Evolutionary conservation across 2,329 filamentous ascomycete species (phyloP).

Genomic region (Pestalotiopsis sp.): DNA sequence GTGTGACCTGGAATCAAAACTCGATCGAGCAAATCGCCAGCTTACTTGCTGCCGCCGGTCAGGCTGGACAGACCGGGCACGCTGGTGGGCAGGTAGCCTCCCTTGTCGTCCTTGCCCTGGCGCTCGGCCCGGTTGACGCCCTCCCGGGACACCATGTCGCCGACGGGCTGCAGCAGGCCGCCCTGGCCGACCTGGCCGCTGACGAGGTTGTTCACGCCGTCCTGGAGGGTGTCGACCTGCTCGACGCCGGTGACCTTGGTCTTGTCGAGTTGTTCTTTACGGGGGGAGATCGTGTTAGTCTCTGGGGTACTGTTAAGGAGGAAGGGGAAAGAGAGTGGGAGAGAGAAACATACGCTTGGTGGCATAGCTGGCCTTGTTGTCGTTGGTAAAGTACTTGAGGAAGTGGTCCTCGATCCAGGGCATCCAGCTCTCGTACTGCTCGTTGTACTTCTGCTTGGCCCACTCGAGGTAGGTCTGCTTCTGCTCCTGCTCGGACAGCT

Average conservation of each 20-base stretch:
- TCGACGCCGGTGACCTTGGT: slow-evolving; percentile 70
- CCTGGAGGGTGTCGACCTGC: slow-evolving; percentile 70
- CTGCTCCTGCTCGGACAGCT: slow-evolving; percentile 15
- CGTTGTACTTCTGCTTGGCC: slow-evolving; percentile 66
- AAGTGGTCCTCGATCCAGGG: slow-evolving; percentile 78
- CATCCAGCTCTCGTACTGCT: slow-evolving; percentile 75
- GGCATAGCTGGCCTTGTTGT: slow-evolving; percentile 75
- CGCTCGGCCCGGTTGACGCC: slow-evolving; percentile 68
- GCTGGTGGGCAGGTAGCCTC: slow-evolving; percentile 42
- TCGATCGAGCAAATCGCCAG: neutral
- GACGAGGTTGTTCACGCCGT: slow-evolving; percentile 65
- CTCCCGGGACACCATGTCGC: slow-evolving; percentile 64
- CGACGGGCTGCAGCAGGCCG: slow-evolving; percentile 65
- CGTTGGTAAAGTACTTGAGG: slow-evolving; percentile 72
- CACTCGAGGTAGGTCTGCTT: slow-evolving; percentile 49
- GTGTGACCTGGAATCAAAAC: neutral
- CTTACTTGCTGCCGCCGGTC: slow-evolving; percentile 3
- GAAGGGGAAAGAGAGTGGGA: neutral
- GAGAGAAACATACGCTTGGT: slow-evolving; percentile 58
- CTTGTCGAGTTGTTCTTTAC: slow-evolving; percentile 65
- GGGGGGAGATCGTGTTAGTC: neutral
- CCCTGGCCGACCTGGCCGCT: slow-evolving; percentile 68
- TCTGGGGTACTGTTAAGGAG: neutral
- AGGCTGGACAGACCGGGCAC: slow-evolving; percentile 31
- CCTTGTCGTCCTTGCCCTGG: slow-evolving; percentile 63